Evolutionary conservation across 2,329 filamentous ascomycete genomes (phyloP), one percentile per base, ranked within the genome.

Genomic region (Fusarium graminum): DNA sequence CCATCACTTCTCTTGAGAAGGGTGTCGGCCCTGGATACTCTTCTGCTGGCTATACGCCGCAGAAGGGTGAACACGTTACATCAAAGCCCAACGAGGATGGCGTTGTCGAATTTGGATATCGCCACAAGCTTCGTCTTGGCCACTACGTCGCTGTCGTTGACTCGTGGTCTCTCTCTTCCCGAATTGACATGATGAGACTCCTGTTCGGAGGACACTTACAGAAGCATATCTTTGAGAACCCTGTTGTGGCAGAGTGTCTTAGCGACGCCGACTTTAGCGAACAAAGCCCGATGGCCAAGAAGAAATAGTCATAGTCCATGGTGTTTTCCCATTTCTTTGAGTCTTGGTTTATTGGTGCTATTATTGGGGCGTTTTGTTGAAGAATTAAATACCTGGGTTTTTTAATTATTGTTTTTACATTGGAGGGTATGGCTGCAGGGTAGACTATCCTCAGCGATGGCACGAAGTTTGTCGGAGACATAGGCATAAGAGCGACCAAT

Each of bases 11-110:
- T 3, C 77, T 87, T 3, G 84, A 86, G 71, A 80, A 80, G 4
- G 82, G 83, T 39, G 83, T 83, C 39, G 85, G 85, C 0, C 85
- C 85, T 0, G 82, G 80, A 32, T 87, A 86, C 69, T 85, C 84
- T 8, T 84, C 81, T 2, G 82, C 84, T 3, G 54, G 78, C 68
- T 72, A 76, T 72, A 34, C 78, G 56, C 77, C 77, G 7, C 77
- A 77, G 25, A 76, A 75, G 38, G 81, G 82, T 56, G 80, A 83
- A 57, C 80, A 79, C 1, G 79, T 79, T 19, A 76, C 78, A 6
- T 75, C 74, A 5, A 79, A 79, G 59, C 72, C 75, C 7, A 81
- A 80, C 36, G 77, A 79, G 5, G 79, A 82, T 32, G 80, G 80
- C 10, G 77, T 80, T 5, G 75, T 77, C 30, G 83, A 85, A 61